Evolutionary conservation across 306 rosid genomes (phyloP).

Genomic region (Malus sylvestris): DNA sequence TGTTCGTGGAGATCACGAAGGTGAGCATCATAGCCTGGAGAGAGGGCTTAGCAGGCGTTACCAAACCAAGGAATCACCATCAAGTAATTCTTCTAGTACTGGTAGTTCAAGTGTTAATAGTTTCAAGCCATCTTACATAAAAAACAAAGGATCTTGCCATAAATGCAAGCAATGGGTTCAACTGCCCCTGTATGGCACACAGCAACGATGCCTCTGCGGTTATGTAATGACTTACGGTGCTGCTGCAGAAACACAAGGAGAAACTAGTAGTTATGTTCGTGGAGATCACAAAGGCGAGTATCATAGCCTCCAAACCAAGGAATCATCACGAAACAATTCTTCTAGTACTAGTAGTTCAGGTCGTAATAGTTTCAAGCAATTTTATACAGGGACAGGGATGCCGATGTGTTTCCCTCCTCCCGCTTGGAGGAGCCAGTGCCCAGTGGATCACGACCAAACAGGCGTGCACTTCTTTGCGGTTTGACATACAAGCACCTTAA

Average conservation of each 20-base stretch:
- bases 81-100: too few relatives aligned
- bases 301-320: neutral
- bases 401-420: neutral
- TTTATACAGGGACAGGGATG: neutral
- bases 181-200: neutral
- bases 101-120: too few relatives aligned
- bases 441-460: slow-evolving; percentile 9
- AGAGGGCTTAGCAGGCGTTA: neutral
- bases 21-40: neutral
- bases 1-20: neutral
- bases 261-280: neutral
- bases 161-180: neutral
- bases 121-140: too few relatives aligned
- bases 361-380: neutral
- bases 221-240: neutral
- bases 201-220: neutral
- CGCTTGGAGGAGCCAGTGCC: neutral
- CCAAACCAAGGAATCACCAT: too few relatives aligned
- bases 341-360: neutral
- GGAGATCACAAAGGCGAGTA: neutral
- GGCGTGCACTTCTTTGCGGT: slow-evolving; percentile 79
- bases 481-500: slow-evolving; percentile 46
- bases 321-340: neutral
- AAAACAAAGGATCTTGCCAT: too few relatives aligned
- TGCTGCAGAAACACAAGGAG: neutral